phyloP scores from a whole-genome alignment of 1,139 yeast species.

The Taphrina betulina region DNA sequence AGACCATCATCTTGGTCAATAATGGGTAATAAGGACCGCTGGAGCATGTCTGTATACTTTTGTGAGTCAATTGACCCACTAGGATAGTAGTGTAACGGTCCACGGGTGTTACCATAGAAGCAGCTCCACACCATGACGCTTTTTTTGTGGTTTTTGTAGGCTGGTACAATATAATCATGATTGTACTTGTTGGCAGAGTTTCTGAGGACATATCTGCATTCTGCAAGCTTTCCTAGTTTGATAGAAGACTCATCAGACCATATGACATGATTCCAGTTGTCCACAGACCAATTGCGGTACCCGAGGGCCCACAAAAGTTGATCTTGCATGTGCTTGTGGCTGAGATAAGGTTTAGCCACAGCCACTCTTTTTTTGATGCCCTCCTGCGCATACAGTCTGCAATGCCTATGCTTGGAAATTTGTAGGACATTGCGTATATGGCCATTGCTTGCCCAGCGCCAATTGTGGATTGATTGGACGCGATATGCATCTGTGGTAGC shows the following conservation, averaged over 20 bases:
- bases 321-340: background rate
- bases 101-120: background rate
- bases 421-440: background rate
- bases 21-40: background rate
- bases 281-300: background rate
- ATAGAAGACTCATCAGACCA: slow-evolving; percentile 12
- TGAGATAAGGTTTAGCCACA: background rate
- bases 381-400: background rate
- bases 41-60: background rate
- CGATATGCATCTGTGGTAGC: too few relatives aligned
- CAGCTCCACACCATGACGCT: background rate
- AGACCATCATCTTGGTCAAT: slow-evolving; percentile 4
- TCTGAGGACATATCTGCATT: slow-evolving; percentile 2
- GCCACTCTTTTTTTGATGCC: background rate
- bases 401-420: background rate
- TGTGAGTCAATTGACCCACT: slow-evolving; percentile 5
- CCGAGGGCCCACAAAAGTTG: background rate
- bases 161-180: background rate
- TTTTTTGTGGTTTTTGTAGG: background rate
- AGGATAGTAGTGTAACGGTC: slow-evolving; percentile 4
- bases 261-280: background rate
- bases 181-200: background rate
- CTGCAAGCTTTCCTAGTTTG: slow-evolving; percentile 1
- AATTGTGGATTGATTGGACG: background rate
- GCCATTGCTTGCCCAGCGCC: background rate